phyloP scores from a whole-genome alignment of 306 rosid genomes.

The Lotus japonicus region DNA sequence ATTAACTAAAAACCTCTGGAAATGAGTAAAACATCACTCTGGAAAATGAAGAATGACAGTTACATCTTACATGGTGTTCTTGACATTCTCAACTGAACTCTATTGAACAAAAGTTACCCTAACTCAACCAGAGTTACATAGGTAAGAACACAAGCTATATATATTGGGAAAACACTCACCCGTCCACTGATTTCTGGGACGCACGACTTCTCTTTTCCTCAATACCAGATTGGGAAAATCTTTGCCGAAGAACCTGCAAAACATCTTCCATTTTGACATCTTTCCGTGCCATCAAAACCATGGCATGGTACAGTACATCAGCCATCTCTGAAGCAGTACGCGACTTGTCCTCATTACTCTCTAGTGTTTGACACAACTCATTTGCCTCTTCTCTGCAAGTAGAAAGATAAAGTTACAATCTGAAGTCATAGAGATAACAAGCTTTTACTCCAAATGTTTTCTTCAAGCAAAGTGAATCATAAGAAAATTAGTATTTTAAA shows the following conservation, averaged over 20 bases:
- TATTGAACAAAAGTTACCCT: neutral
- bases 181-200: constrained; percentile 7
- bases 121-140: neutral
- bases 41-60: neutral
- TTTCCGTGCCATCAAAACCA: constrained; percentile 61
- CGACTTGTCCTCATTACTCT: constrained; percentile 57
- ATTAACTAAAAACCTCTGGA: neutral
- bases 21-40: neutral
- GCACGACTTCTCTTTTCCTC: constrained; percentile 66
- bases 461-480: neutral
- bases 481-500: neutral
- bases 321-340: constrained; percentile 81
- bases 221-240: constrained; percentile 81
- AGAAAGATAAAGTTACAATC: constrained; percentile 9
- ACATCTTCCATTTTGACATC: constrained; percentile 84
- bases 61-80: neutral
- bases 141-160: neutral
- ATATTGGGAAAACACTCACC: constrained; percentile 7
- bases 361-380: constrained; percentile 73
- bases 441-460: neutral
- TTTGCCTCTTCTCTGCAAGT: constrained; percentile 69
- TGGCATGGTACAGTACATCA: constrained; percentile 73
- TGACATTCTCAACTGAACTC: neutral
- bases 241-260: constrained; percentile 53
- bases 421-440: neutral